Percentiles rank a stretch among this genome's conserved stretches.
phyloP scores from a whole-genome alignment of 129 eudicot genomes.

The Chrysanthemum makinoi region DNA sequence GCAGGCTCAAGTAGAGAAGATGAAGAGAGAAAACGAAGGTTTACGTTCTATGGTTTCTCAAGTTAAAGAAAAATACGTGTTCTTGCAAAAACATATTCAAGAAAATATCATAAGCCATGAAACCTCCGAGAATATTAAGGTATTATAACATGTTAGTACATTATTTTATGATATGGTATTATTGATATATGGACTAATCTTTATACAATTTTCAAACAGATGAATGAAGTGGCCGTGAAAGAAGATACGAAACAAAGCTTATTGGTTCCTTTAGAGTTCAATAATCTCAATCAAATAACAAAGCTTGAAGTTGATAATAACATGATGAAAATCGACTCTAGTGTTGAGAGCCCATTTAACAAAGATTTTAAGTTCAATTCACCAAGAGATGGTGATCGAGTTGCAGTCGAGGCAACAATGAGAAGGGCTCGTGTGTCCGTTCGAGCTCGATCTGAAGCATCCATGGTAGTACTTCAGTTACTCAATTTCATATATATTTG shows the following conservation, averaged over 20 bases:
- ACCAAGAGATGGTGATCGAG: slow-evolving; percentile 21
- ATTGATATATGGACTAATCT: background rate
- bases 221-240: background rate
- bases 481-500: background rate
- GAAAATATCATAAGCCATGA: slow-evolving; percentile 21
- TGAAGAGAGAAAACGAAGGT: slow-evolving; percentile 55
- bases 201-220: slow-evolving; percentile 1
- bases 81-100: slow-evolving; percentile 44
- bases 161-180: background rate
- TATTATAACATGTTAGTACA: background rate
- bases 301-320: background rate
- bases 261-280: slow-evolving; percentile 33
- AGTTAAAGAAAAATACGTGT: slow-evolving; percentile 40
- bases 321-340: background rate
- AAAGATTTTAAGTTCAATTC: slow-evolving; percentile 9
- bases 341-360: slow-evolving; percentile 13
- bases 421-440: slow-evolving; percentile 48
- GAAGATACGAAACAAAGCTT: slow-evolving; percentile 27
- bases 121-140: slow-evolving; percentile 15
- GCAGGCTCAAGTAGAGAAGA: slow-evolving; percentile 37
- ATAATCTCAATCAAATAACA: slow-evolving; percentile 25
- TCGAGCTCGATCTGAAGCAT: slow-evolving; percentile 28
- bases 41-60: slow-evolving; percentile 47
- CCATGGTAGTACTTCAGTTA: slow-evolving; percentile 26
- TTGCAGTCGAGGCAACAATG: slow-evolving; percentile 28